Conservation (phyloP, 2,329 filamentous ascomycete genomes). For the Talaromyces sp. region DNA sequence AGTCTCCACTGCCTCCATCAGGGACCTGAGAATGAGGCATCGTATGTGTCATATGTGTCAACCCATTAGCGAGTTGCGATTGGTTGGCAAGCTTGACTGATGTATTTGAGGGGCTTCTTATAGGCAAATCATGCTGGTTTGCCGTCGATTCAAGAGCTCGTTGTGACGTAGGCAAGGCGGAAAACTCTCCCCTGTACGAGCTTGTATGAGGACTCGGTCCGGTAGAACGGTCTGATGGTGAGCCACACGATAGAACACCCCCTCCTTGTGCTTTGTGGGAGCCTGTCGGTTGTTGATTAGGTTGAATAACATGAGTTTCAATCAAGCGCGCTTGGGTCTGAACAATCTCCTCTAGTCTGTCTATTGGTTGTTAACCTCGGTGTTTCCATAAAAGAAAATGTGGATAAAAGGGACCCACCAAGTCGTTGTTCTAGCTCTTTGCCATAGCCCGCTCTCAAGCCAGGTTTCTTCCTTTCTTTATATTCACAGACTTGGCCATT, state of each 20-base stretch:
- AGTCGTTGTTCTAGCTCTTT: constrained; percentile 69
- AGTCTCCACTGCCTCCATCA: constrained; percentile 25
- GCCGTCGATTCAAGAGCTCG: constrained; percentile 43
- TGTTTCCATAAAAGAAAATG: neutral
- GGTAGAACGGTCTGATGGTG: constrained; percentile 50
- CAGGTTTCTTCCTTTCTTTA: constrained; percentile 66
- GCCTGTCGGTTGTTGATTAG: constrained; percentile 25
- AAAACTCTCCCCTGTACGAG: constrained; percentile 59
- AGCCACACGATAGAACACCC: constrained; percentile 33
- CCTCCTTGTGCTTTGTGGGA: constrained; percentile 22
- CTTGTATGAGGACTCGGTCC: constrained; percentile 55
- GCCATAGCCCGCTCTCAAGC: constrained; percentile 62
- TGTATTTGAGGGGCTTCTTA: constrained; percentile 31
- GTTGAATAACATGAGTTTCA: constrained; percentile 49
- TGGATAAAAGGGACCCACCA: constrained; percentile 21
- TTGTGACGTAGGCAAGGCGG: constrained; percentile 44
- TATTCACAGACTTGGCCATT: constrained; percentile 66
- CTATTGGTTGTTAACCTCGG: constrained; percentile 25
- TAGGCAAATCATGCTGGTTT: constrained; percentile 46
- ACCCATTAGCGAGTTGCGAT: constrained; percentile 19
- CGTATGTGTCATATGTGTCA: constrained; percentile 18
- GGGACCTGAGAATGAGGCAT: constrained; percentile 21
- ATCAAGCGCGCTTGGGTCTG: constrained; percentile 63
- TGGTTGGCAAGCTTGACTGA: constrained; percentile 24
- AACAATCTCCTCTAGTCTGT: constrained; percentile 64